Percentiles rank a stretch among this genome's conserved stretches.
Conservation (phyloP, 1,284 basidiomycete species). For the Puccinia polysora region DNA sequence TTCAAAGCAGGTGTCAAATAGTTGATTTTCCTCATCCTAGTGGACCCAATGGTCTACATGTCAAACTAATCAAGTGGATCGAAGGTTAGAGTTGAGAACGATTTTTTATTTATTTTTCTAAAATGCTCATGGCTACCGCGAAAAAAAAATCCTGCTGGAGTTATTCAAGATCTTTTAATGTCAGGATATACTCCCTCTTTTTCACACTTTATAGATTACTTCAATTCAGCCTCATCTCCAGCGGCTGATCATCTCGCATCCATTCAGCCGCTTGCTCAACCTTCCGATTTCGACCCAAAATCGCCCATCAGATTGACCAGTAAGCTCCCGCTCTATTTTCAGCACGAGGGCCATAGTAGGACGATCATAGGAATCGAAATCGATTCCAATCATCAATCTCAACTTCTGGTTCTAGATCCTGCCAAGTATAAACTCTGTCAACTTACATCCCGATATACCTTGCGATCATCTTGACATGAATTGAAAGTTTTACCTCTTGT, state of each 20-base stretch:
- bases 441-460: too few relatives aligned
- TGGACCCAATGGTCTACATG: slow-evolving; percentile 40
- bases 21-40: slow-evolving; percentile 48
- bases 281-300: too few relatives aligned
- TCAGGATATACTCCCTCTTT: too few relatives aligned
- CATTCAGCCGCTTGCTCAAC: too few relatives aligned
- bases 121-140: too few relatives aligned
- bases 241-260: not conserved
- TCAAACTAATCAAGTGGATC: slow-evolving; percentile 43
- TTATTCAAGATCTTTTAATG: too few relatives aligned
- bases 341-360: slow-evolving; percentile 50
- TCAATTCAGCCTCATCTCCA: not conserved
- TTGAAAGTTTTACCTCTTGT: too few relatives aligned
- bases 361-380: slow-evolving; percentile 50
- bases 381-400: slow-evolving; percentile 43
- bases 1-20: slow-evolving; percentile 44
- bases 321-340: slow-evolving; percentile 49
- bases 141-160: too few relatives aligned
- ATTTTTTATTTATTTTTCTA: not conserved
- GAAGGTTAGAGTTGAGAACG: not conserved
- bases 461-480: too few relatives aligned
- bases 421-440: slow-evolving; percentile 45
- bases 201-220: not conserved
- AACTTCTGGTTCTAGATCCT: slow-evolving; percentile 49
- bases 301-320: not conserved